Evolutionary conservation across 1,139 yeast genomes (phyloP).

Genomic region (Blastobotrys indianensis): DNA sequence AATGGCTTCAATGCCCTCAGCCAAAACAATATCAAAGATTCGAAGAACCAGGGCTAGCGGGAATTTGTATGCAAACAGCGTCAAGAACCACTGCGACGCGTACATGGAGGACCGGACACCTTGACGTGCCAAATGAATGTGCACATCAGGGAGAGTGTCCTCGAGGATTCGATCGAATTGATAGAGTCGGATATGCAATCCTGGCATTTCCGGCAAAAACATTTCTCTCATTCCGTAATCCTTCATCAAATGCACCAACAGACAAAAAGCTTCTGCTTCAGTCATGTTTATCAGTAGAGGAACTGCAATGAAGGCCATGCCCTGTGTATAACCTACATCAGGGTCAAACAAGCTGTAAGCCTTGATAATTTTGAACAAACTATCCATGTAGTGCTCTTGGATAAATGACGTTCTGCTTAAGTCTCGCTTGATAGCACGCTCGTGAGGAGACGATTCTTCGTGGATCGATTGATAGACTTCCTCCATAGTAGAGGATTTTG

Average conservation of each 20-base stretch:
- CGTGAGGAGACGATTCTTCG: slow-evolving; percentile 54
- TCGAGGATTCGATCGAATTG: slow-evolving; percentile 85
- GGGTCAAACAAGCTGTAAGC: slow-evolving; percentile 83
- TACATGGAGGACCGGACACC: slow-evolving; percentile 90
- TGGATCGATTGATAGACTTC: slow-evolving; percentile 56
- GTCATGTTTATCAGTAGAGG: slow-evolving; percentile 76
- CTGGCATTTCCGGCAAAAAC: slow-evolving; percentile 89
- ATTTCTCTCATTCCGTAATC: slow-evolving; percentile 71
- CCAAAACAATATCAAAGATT: slow-evolving; percentile 75
- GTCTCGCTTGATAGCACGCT: slow-evolving; percentile 74
- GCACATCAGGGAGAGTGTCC: slow-evolving; percentile 58
- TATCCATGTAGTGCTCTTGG: slow-evolving; percentile 45
- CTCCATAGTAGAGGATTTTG: slow-evolving; percentile 68
- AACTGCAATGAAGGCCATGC: slow-evolving; percentile 88
- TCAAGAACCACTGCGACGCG: slow-evolving; percentile 93
- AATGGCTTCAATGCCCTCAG: slow-evolving; percentile 83
- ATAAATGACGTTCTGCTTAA: slow-evolving; percentile 79
- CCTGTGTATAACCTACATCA: slow-evolving; percentile 96
- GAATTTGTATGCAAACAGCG: slow-evolving; percentile 88
- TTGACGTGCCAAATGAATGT: slow-evolving; percentile 71
- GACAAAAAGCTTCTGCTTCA: slow-evolving; percentile 80
- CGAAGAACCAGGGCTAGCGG: slow-evolving; percentile 79
- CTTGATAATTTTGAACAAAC: slow-evolving; percentile 68
- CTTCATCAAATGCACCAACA: slow-evolving; percentile 78
- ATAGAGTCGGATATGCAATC: slow-evolving; percentile 73